These are phyloP conservation scores for Paraurostyla sp. DNA, from an alignment of 73 alveolate species.

Conservation along the genomic window DNA sequence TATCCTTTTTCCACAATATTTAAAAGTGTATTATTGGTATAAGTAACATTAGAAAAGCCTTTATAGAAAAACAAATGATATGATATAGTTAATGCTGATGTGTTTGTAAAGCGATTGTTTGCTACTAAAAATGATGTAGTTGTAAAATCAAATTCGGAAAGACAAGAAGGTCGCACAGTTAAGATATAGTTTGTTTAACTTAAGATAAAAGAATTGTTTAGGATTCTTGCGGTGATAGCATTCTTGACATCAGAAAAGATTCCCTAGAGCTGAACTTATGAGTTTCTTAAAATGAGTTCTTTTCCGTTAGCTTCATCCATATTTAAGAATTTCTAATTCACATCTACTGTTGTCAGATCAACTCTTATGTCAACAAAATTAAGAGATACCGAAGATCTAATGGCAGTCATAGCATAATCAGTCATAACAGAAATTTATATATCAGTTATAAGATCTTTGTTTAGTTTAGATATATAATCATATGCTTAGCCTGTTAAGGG, in stretches of 20 bases:
- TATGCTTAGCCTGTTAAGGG: not conserved
- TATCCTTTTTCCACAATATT: conserved; percentile 35
- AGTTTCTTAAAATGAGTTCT: not conserved
- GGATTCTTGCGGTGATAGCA: conserved; percentile 35
- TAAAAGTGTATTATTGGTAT: not conserved
- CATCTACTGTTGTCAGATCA: conserved; percentile 20
- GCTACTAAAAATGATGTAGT: not conserved
- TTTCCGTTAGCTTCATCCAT: conserved; percentile 53
- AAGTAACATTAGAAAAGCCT: conserved; percentile 52
- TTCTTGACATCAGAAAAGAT: conserved; percentile 23
- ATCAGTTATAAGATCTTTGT: not conserved
- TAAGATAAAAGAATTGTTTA: not conserved
- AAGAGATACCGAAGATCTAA: not conserved
- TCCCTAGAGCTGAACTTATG: not conserved
- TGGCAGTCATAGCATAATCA: conserved; percentile 8
- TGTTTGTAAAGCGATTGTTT: not conserved
- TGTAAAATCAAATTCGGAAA: conserved; percentile 4
- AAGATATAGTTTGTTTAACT: conserved; percentile 27
- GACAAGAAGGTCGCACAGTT: conserved; percentile 41
- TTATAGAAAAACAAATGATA: conserved; percentile 45
- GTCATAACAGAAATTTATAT: not conserved
- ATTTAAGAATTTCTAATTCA: conserved; percentile 13
- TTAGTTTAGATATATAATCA: not conserved
- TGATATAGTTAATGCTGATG: not conserved
- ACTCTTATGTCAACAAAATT: not conserved